Evolutionary conservation across 805 yeast genomes (phyloP).

Genomic region (Ogataea pini): DNA sequence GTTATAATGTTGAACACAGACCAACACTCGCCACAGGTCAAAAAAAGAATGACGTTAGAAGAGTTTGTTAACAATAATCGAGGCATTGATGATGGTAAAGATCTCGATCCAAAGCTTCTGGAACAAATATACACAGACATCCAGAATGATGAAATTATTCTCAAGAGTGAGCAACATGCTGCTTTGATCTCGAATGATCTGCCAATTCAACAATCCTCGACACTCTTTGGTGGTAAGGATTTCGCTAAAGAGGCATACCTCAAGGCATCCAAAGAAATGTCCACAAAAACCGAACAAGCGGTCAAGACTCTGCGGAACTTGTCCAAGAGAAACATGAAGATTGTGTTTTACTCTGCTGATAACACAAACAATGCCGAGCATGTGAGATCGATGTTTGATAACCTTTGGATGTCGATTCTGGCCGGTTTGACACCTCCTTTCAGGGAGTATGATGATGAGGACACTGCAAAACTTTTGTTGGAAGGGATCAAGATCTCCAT

Average conservation of each 20-base stretch:
- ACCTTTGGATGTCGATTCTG: constrained; percentile 93
- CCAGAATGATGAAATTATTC: constrained; percentile 78
- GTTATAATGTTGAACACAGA: constrained; percentile 93
- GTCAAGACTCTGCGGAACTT: constrained; percentile 64
- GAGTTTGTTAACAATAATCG: constrained; percentile 84
- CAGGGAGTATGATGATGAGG: constrained; percentile 80
- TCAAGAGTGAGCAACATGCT: constrained; percentile 91
- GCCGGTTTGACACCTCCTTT: constrained; percentile 95
- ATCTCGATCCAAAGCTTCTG: constrained; percentile 74
- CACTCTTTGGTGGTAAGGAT: constrained; percentile 70
- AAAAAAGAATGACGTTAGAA: constrained; percentile 82
- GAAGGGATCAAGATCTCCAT: constrained; percentile 86
- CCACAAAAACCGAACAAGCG: constrained; percentile 82
- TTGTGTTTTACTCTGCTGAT: constrained; percentile 68
- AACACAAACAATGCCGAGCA: constrained; percentile 74
- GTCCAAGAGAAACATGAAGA: constrained; percentile 44
- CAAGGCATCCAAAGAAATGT: constrained; percentile 90
- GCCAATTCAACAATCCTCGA: constrained; percentile 34
- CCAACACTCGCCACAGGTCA: constrained; percentile 84
- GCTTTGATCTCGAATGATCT: constrained; percentile 74
- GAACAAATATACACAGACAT: constrained; percentile 76
- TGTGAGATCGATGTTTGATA: constrained; percentile 90
- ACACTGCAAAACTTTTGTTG: constrained; percentile 65
- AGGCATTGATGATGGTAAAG: constrained; percentile 90
- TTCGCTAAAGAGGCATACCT: constrained; percentile 77